A percentile compares a stretch with the other conserved stretches of the same genome.
Evolutionary conservation across 306 rosid species (phyloP).

Genomic region (Urtica urens): DNA sequence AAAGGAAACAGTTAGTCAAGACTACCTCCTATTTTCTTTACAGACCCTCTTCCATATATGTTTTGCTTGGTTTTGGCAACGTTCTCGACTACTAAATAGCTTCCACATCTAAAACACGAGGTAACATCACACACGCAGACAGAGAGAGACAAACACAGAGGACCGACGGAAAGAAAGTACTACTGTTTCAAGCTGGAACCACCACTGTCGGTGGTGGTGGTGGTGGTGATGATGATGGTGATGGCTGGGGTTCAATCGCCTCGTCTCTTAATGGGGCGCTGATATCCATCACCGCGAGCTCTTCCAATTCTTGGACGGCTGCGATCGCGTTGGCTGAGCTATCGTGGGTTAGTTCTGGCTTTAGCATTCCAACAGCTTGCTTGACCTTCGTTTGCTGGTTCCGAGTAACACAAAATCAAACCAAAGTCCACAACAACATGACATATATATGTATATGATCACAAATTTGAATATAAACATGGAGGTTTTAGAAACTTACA

Average conservation of each 20-base stretch:
- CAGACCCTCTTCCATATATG: too few species aligned
- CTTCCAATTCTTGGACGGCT: conserved; percentile 64
- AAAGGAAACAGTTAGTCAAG: conserved; percentile 49
- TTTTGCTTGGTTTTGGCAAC: conserved; percentile 32
- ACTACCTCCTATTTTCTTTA: conserved; percentile 66
- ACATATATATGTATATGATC: not conserved
- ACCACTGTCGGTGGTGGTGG: too few species aligned
- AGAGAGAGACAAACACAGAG: too few species aligned
- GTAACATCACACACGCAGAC: conserved; percentile 20
- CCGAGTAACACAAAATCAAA: conserved; percentile 13
- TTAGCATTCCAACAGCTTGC: conserved; percentile 49
- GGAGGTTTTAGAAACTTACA: conserved; percentile 31
- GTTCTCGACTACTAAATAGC: conserved; percentile 38
- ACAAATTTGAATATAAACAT: not conserved
- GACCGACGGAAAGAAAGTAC: conserved; percentile 6
- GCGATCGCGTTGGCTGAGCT: conserved; percentile 40
- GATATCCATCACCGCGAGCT: conserved; percentile 47
- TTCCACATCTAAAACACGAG: conserved; percentile 28
- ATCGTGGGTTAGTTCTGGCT: conserved; percentile 50
- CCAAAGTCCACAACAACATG: not conserved
- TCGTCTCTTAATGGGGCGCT: conserved; percentile 42
- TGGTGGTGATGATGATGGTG: too few species aligned
- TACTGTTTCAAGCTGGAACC: too few species aligned
- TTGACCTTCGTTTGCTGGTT: conserved; percentile 68
- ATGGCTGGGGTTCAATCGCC: too few species aligned